Percentiles rank a stretch among this genome's conserved stretches.
Evolutionary conservation across 2,329 filamentous ascomycete genomes (phyloP).

Genomic region (Trichoderma cornu-damae): DNA sequence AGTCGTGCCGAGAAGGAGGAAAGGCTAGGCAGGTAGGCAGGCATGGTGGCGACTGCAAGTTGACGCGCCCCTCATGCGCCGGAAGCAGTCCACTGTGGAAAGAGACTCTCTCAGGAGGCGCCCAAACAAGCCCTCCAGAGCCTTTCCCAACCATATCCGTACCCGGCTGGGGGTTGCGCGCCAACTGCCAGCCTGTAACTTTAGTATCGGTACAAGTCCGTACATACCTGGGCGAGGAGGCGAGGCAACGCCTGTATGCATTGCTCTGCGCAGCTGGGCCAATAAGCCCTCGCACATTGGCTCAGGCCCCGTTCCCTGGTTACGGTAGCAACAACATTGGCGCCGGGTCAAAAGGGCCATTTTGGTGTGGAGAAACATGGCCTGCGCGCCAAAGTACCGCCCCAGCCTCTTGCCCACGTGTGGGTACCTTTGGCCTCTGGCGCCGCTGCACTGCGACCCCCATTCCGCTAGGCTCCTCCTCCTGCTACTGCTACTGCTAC

Average conservation of each 20-base stretch:
- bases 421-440: slow-evolving; percentile 12
- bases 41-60: slow-evolving; percentile 16
- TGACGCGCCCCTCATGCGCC: slow-evolving; percentile 16
- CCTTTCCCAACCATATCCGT: slow-evolving; percentile 11
- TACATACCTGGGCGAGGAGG: slow-evolving; percentile 14
- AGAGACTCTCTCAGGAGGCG: slow-evolving; percentile 6
- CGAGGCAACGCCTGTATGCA: slow-evolving; percentile 16
- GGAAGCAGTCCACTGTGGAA: slow-evolving; percentile 4
- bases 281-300: neutral
- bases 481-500: too few relatives aligned
- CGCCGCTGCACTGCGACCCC: slow-evolving; percentile 7
- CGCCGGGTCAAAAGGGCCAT: slow-evolving; percentile 1
- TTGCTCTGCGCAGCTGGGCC: slow-evolving; percentile 6
- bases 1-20: neutral
- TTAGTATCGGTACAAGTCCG: neutral
- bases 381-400: slow-evolving; percentile 3
- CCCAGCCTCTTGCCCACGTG: neutral
- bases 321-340: slow-evolving; percentile 4
- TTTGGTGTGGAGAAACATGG: neutral
- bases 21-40: neutral
- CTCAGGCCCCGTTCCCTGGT: neutral
- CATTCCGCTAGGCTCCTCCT: slow-evolving; percentile 15
- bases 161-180: too few relatives aligned
- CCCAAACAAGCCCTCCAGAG: slow-evolving; percentile 2
- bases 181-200: too few relatives aligned